phyloP scores from a whole-genome alignment of 305 asterid species.

The Fraxinus platypoda region DNA sequence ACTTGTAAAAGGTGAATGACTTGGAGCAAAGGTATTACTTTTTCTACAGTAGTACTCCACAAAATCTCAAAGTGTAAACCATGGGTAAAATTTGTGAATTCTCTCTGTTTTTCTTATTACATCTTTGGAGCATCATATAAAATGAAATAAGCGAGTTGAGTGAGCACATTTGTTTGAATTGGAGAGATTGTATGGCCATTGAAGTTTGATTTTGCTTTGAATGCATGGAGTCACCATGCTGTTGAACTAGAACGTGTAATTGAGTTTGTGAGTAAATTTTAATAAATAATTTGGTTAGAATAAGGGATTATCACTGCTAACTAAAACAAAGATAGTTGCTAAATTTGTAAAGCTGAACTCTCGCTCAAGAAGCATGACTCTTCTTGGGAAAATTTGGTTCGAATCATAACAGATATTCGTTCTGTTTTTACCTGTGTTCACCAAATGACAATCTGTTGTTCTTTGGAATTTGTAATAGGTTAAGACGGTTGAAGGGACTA shows the following conservation, averaged over 20 bases:
- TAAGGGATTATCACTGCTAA: neutral
- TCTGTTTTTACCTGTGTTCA: conserved; percentile 10
- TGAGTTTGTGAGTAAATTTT: neutral
- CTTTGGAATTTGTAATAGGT: conserved; percentile 52
- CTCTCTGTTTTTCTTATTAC: neutral
- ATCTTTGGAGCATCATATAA: neutral
- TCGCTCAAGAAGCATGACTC: neutral
- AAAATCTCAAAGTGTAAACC: neutral
- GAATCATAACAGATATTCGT: neutral
- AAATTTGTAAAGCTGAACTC: conserved; percentile 9
- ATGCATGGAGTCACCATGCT: neutral
- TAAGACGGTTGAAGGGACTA: conserved; percentile 88
- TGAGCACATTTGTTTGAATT: neutral
- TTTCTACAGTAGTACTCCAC: neutral
- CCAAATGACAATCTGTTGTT: conserved; percentile 21
- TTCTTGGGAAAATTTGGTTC: conserved; percentile 1
- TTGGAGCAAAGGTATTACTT: neutral
- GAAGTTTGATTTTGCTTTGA: neutral
- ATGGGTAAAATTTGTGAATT: neutral
- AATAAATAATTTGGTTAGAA: neutral
- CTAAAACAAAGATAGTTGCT: neutral
- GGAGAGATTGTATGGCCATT: neutral
- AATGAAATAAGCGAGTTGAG: neutral
- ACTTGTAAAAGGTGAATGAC: neutral
- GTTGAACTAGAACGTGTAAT: neutral